phyloP scores from a whole-genome alignment of 2,329 filamentous ascomycete species.

The Cytospora paraplurivora region DNA sequence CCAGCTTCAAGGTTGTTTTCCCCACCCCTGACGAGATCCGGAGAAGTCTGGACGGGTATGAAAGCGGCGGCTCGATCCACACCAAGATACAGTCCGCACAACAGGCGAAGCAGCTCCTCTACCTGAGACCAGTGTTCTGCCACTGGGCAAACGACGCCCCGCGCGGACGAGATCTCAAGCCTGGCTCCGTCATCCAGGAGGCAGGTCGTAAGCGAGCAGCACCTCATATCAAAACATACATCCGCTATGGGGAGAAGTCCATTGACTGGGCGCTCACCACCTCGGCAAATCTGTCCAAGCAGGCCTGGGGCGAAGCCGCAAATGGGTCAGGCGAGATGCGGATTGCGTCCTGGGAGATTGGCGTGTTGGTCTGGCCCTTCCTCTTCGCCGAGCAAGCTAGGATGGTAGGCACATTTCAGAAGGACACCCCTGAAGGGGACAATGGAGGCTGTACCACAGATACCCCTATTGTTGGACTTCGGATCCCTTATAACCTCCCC shows the following conservation, averaged over 20 bases:
- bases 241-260: constrained; percentile 58
- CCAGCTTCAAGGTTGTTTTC: constrained; percentile 73
- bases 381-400: constrained; percentile 50
- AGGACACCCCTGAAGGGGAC: constrained; percentile 52
- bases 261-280: constrained; percentile 87
- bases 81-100: constrained; percentile 71
- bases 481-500: constrained; percentile 83
- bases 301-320: constrained; percentile 77
- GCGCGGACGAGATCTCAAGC: constrained; percentile 36
- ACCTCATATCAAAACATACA: constrained; percentile 89
- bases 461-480: constrained; percentile 61
- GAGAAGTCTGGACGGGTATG: constrained; percentile 74
- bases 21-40: constrained; percentile 80
- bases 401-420: constrained; percentile 72
- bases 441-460: constrained; percentile 28
- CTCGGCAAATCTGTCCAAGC: constrained; percentile 88
- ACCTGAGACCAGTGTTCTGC: constrained; percentile 69
- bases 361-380: constrained; percentile 79
- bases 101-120: constrained; percentile 73
- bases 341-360: constrained; percentile 81
- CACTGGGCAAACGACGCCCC: constrained; percentile 71
- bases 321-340: constrained; percentile 62
- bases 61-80: constrained; percentile 78
- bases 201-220: constrained; percentile 70
- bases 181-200: constrained; percentile 40